These are phyloP conservation scores for Carex parvula DNA, from an alignment of 176 grass and related monocot genomes.

Conservation along the genomic window DNA sequence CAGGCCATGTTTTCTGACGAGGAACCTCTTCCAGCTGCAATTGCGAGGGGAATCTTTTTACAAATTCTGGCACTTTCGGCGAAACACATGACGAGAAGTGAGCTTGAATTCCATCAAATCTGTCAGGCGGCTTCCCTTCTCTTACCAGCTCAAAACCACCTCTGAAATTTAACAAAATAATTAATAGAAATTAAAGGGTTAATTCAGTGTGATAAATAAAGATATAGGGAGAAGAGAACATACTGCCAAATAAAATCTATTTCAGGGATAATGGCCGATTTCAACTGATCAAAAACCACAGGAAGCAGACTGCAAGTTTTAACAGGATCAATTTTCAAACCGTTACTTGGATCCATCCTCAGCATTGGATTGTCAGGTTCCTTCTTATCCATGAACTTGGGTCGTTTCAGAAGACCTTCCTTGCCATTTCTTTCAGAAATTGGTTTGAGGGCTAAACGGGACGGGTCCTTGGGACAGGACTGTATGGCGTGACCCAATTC, in stretches of 20 bases:
- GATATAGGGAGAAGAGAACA: slow-evolving; percentile 31
- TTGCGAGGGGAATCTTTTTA: slow-evolving; percentile 63
- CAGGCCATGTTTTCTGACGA: slow-evolving; percentile 66
- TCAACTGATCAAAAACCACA: slow-evolving; percentile 35
- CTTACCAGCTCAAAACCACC: slow-evolving; percentile 84
- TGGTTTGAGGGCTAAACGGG: slow-evolving; percentile 47
- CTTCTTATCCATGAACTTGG: slow-evolving; percentile 10
- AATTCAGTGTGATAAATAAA: slow-evolving; percentile 23
- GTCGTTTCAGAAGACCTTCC: slow-evolving; percentile 29
- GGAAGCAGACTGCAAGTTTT: slow-evolving; percentile 11
- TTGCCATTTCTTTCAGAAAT: slow-evolving; percentile 49
- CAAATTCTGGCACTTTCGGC: slow-evolving; percentile 50
- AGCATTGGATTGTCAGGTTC: slow-evolving; percentile 6
- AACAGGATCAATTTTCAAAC: slow-evolving; percentile 3
- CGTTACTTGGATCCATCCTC: slow-evolving; percentile 9
- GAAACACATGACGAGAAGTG: slow-evolving; percentile 78
- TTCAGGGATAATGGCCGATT: slow-evolving; percentile 57
- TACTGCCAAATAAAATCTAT: slow-evolving; percentile 86
- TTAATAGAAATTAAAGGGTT: slow-evolving; percentile 7
- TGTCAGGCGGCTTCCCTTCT: slow-evolving; percentile 45
- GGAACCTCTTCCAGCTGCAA: slow-evolving; percentile 82
- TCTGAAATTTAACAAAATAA: slow-evolving; percentile 38
- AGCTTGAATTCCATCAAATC: slow-evolving; percentile 92
- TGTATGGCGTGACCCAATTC: slow-evolving; percentile 64
- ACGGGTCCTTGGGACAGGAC: slow-evolving; percentile 53